These are phyloP conservation scores for Dittrichia graveolens DNA, from an alignment of 129 eudicot species.

Conservation along the genomic window DNA sequence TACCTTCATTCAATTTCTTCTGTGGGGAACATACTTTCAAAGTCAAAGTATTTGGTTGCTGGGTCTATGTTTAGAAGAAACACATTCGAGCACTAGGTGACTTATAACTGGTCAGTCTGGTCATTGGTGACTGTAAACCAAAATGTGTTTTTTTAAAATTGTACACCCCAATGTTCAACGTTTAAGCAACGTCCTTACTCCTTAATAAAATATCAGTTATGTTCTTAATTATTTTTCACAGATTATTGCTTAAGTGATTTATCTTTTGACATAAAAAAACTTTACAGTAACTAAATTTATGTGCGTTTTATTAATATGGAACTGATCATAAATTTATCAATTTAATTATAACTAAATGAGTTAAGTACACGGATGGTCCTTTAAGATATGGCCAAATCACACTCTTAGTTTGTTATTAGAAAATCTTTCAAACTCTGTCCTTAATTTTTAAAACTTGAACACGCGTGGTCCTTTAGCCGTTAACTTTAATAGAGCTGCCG, in stretches of 20 bases:
- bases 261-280: neutral
- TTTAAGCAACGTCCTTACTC: neutral
- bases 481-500: too few species aligned
- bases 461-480: too few species aligned
- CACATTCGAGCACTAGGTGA: neutral
- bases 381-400: too few species aligned
- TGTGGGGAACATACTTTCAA: neutral
- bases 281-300: neutral
- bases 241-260: neutral
- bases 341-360: neutral
- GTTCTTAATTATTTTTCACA: neutral
- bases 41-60: neutral
- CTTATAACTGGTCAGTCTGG: neutral
- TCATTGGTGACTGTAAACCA: neutral
- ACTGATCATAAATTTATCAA: neutral
- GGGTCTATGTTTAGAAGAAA: neutral
- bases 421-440: too few species aligned
- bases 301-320: neutral
- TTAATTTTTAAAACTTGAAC: too few species aligned
- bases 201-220: neutral
- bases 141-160: neutral
- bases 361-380: too few species aligned
- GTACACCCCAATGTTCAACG: neutral
- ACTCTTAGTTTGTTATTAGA: too few species aligned
- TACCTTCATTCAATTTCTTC: neutral